Evolutionary conservation across 805 yeast genomes (phyloP).

Genomic region (Candida patagonica): DNA sequence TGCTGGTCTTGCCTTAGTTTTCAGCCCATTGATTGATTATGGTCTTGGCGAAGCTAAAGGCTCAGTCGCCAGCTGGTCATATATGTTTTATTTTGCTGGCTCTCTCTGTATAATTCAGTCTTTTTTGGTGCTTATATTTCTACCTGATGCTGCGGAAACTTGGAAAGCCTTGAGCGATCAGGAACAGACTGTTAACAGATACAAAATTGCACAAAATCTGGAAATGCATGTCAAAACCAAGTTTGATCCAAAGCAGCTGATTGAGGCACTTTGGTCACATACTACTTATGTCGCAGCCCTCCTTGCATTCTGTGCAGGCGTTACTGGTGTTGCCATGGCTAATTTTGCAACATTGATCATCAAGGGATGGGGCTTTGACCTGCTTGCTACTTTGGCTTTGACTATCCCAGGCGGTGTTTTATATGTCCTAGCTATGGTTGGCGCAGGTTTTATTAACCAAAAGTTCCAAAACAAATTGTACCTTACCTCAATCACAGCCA

Average conservation of each 20-base stretch:
- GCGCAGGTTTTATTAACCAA: conserved; percentile 8
- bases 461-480: conserved; percentile 4
- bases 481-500: conserved; percentile 30
- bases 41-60: conserved; percentile 18
- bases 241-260: conserved; percentile 46
- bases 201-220: no score
- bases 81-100: conserved; percentile 53
- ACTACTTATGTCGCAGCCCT: no score
- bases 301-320: conserved; percentile 33
- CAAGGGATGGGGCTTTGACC: conserved; percentile 36
- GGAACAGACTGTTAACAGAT: no score
- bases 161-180: conserved; percentile 23
- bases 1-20: conserved; percentile 28
- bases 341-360: conserved; percentile 40
- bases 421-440: conserved; percentile 23
- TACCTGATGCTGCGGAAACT: conserved; percentile 47
- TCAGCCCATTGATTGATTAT: conserved; percentile 17
- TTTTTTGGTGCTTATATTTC: conserved; percentile 35
- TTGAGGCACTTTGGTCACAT: conserved; percentile 44
- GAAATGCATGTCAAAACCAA: no score
- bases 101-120: conserved; percentile 46
- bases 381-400: conserved; percentile 35
- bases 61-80: conserved; percentile 46
- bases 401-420: conserved; percentile 42
- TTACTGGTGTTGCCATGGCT: conserved; percentile 49